Evolutionary conservation across 768 basidiomycete genomes (phyloP), one percentile per base, ranked within the genome.

Genomic region (Sarcodon aspratus): DNA sequence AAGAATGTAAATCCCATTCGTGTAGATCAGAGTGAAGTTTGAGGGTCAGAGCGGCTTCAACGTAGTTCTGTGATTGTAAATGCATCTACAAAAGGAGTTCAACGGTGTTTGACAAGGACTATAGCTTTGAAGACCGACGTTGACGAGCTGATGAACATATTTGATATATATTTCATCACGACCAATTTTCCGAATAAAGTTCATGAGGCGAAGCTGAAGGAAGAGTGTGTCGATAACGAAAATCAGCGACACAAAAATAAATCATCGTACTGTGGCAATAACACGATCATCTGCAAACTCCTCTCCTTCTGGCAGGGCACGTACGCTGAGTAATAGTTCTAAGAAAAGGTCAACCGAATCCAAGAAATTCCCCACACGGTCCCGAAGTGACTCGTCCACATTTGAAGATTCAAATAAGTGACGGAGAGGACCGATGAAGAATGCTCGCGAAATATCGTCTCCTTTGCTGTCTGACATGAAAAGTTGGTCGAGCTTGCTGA

Each of bases 271-370:
- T 46, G 92, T 94, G 9, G 91, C 91, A 60, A 91, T 90, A 17
- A 94, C 88, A 15, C 93, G 80, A 60, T 98, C 95, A 59, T 98
- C 94, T 9, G 89, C 81, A 65, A 83, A 96, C 66, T 96, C 92
- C 55, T 94, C 88, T 9, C 91, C 88, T 50, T 93, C 88, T 0
- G 95, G 95, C 5, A 98, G 69, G 46, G 82, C 90, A 11, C 91
- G 79, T 9, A 98, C 80, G 49, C 80, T 90, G 33, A 96, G 69
- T 43, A 98, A 68, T 13, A 98, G 74, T 57, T 95, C 89, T 31
- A 98, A 76, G 79, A 98, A 98, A 11, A 83, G 74, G 59, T 96
- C 88, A 6, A 97, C 86, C 1, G 90, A 87, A 54, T 89, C 85
- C 33, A 98, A 72, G 72, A 96, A 97, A 40, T 66, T 70, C 6